Evolutionary conservation across 352 stramenopile genomes (phyloP), one percentile per base, ranked within the genome.

Genomic region (Globisporangium yorkense): DNA sequence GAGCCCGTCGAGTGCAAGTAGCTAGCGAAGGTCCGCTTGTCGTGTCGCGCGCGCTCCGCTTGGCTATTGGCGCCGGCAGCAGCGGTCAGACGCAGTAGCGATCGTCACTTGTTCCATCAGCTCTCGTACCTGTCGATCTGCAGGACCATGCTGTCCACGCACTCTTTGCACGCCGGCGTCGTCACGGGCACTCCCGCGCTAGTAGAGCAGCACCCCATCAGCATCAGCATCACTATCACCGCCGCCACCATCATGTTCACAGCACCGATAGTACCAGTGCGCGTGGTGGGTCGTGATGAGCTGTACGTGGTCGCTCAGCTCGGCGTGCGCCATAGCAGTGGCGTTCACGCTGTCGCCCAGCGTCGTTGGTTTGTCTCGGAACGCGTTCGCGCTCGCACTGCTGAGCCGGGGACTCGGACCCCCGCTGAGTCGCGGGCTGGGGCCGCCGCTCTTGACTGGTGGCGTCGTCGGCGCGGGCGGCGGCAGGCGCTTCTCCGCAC

Each of bases 91-190:
- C 1, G 4, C 9, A 20, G 9, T 13, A 18, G 7, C 15, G 1
- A 21, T 16, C 13, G 24, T 9, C 2, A 16, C 49, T 6, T 0
- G 4, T 7, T 12, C 10, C n/a, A 43, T 0, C 43, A n/a, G 2
- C 5, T 15, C 13, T 10, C 64, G 10, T 39, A 85, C 71, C 75
- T 73, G 57, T 93, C 83, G 48, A 89, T 83, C 56, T 88, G 75
- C 35, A 75, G 67, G 18, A 88, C 57, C 83, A 93, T 93, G 27
- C 61, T 66, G 57, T 93, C 83, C 48, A 88, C 68, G 50, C 83
- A 93, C 27, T 91, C 77, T 50, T 87, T 84, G 54, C 83, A 93
- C 52, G 76, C 72, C 44, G 80, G 81, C 5, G 79, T 86, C 37
- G 66, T 75, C 35, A 93, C 70, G 0, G 80, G 80, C 35, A 81